Percentiles rank a stretch among this genome's conserved stretches.
Evolutionary conservation across 371 early-diverging fungal genomes (phyloP).

Genomic region (Actinomortierella ambigua): DNA sequence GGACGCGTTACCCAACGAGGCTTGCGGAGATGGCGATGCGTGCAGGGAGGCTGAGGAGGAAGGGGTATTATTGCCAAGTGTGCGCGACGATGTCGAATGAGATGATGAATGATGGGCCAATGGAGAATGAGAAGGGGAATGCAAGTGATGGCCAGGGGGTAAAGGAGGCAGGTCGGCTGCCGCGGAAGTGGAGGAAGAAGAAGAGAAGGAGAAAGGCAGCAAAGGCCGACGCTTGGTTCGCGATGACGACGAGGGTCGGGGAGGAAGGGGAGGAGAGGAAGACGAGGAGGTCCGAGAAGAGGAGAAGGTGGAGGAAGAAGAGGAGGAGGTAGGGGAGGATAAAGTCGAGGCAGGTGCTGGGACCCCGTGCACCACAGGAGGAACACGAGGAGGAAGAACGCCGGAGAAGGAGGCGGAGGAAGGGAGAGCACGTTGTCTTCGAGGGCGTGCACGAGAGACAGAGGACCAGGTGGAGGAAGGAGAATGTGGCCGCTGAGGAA

Average conservation of each 20-base stretch:
- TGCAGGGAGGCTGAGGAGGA: too few relatives aligned
- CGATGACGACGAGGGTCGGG: neutral
- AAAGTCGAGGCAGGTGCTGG: constrained; percentile 7
- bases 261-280: constrained; percentile 1
- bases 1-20: too few relatives aligned
- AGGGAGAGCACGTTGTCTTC: too few relatives aligned
- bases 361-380: constrained; percentile 14
- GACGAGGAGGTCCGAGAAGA: neutral
- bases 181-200: constrained; percentile 1
- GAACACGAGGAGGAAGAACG: neutral
- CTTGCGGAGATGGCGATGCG: too few relatives aligned
- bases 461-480: too few relatives aligned
- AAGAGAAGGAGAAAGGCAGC: neutral
- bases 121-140: constrained; percentile 1
- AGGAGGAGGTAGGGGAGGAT: constrained; percentile 3
- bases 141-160: neutral
- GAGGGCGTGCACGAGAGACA: too few relatives aligned
- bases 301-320: neutral
- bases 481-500: too few relatives aligned
- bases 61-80: too few relatives aligned
- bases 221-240: too few relatives aligned
- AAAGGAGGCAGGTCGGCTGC: constrained; percentile 7
- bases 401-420: too few relatives aligned
- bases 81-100: neutral
- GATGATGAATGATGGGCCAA: neutral